Percentiles rank a stretch among this genome's conserved stretches.
phyloP scores from a whole-genome alignment of 331 rosid species.

The Telfairia occidentalis region DNA sequence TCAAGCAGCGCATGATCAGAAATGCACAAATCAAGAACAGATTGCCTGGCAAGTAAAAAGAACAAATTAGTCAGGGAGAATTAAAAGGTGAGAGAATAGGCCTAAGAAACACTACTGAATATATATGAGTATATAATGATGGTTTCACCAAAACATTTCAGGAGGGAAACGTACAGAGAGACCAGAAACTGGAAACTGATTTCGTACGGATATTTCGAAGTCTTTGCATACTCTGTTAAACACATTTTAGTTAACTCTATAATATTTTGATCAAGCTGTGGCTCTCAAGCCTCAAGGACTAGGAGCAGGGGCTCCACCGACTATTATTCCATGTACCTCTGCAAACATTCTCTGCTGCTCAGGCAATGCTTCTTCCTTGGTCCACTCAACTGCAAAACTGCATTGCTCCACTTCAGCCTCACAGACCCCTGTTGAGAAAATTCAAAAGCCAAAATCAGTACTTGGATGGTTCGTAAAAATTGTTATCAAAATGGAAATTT shows the following conservation, averaged over 20 bases:
- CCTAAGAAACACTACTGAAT: not conserved
- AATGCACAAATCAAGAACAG: not conserved
- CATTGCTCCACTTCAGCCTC: constrained; percentile 60
- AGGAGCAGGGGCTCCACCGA: constrained; percentile 37
- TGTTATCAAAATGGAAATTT: not conserved
- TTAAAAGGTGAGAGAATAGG: not conserved
- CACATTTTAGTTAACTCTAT: constrained; percentile 54
- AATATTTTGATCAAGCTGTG: constrained; percentile 58
- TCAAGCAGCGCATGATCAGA: not conserved
- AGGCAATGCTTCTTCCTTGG: constrained; percentile 86
- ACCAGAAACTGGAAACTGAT: constrained; percentile 1
- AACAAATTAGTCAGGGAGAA: not conserved
- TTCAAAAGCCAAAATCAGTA: not conserved
- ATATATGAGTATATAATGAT: not conserved
- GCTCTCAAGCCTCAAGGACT: constrained; percentile 37
- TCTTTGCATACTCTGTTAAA: not conserved
- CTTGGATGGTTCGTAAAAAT: not conserved
- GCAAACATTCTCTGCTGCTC: constrained; percentile 96
- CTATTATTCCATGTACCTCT: constrained; percentile 88
- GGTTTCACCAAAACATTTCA: not conserved
- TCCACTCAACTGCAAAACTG: constrained; percentile 47
- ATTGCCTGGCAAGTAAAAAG: not conserved
- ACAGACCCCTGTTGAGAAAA: constrained; percentile 54
- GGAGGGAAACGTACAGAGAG: not conserved
- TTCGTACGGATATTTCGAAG: not conserved